These are phyloP conservation scores for Saccharomyces hybrid DNA, from an alignment of 1,139 yeast species.

Conservation along the genomic window DNA sequence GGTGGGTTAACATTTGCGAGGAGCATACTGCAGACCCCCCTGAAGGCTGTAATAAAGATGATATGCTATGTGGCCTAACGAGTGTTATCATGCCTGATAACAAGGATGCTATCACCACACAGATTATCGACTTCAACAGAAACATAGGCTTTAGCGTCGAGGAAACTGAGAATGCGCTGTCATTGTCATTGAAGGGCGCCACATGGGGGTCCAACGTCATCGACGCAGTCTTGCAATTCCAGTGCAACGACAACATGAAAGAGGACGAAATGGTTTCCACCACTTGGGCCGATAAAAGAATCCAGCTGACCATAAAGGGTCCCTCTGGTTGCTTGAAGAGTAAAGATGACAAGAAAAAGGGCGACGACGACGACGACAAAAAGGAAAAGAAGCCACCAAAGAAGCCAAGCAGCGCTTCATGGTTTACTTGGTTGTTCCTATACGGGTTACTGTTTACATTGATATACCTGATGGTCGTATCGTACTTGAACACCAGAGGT, in stretches of 20 bases:
- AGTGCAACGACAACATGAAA: constrained; percentile 41
- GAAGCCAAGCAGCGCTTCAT: constrained; percentile 33
- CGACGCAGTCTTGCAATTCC: constrained; percentile 43
- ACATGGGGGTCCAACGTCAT: constrained; percentile 62
- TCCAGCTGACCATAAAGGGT: constrained; percentile 21
- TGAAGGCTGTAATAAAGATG: constrained; percentile 53
- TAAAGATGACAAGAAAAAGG: constrained; percentile 17
- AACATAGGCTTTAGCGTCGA: constrained; percentile 10
- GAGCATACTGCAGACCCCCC: constrained; percentile 32
- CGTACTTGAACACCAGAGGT: constrained; percentile 53
- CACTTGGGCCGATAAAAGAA: constrained; percentile 21
- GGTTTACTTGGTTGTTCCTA: constrained; percentile 69
- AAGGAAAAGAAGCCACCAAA: constrained; percentile 6
- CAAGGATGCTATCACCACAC: constrained; percentile 27
- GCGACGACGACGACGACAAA: constrained; percentile 30
- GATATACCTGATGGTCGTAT: constrained; percentile 66
- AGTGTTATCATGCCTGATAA: constrained; percentile 38
- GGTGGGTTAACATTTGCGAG: constrained; percentile 69
- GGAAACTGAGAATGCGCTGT: constrained; percentile 25
- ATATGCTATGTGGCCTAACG: constrained; percentile 66
- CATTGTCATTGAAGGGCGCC: constrained; percentile 45
- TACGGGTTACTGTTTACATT: constrained; percentile 61
- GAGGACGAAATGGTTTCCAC: constrained; percentile 29
- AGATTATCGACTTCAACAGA: constrained; percentile 22
- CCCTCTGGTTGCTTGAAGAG: constrained; percentile 30